These are phyloP conservation scores for Mycena leptocephala DNA, from an alignment of 768 basidiomycete species.

Conservation along the genomic window DNA sequence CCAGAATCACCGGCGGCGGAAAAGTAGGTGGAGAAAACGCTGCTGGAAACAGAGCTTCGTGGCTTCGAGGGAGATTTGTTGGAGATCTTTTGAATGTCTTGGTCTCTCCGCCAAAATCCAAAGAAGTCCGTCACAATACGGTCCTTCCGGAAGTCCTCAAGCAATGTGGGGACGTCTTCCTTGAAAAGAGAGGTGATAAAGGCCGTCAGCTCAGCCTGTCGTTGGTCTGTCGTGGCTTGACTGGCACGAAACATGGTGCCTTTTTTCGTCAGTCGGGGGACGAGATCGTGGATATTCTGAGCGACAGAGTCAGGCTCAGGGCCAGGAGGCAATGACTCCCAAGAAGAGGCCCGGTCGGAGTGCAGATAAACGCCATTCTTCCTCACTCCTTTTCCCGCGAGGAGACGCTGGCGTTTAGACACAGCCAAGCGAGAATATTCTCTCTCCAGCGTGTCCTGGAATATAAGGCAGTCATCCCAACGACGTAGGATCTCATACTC, in stretches of 20 bases:
- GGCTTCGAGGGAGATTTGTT: slow-evolving; percentile 35
- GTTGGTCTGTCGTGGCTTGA: slow-evolving; percentile 75
- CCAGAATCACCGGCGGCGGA: slow-evolving; percentile 56
- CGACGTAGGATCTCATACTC: slow-evolving; percentile 85
- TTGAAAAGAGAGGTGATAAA: slow-evolving; percentile 74
- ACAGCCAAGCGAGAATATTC: slow-evolving; percentile 78
- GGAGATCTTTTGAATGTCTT: slow-evolving; percentile 64
- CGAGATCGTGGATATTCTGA: slow-evolving; percentile 74
- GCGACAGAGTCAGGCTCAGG: slow-evolving; percentile 85
- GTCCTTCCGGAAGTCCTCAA: slow-evolving; percentile 76
- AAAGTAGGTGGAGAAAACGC: slow-evolving; percentile 74
- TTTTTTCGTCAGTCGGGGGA: slow-evolving; percentile 82
- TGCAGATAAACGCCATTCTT: slow-evolving; percentile 80
- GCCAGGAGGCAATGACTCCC: slow-evolving; percentile 88
- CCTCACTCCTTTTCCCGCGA: slow-evolving; percentile 84
- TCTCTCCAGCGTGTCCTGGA: slow-evolving; percentile 79
- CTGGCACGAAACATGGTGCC: slow-evolving; percentile 82
- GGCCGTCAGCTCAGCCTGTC: slow-evolving; percentile 71
- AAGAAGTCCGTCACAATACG: slow-evolving; percentile 83
- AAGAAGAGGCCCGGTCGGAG: slow-evolving; percentile 81
- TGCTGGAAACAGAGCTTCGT: slow-evolving; percentile 66
- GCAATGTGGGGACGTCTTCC: slow-evolving; percentile 74
- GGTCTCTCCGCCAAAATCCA: slow-evolving; percentile 82
- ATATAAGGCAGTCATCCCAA: slow-evolving; percentile 89
- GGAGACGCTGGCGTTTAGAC: slow-evolving; percentile 77